Base-by-base conservation (phyloP, 1,284 basidiomycete species). In the Melampsora larici-populina region DNA sequence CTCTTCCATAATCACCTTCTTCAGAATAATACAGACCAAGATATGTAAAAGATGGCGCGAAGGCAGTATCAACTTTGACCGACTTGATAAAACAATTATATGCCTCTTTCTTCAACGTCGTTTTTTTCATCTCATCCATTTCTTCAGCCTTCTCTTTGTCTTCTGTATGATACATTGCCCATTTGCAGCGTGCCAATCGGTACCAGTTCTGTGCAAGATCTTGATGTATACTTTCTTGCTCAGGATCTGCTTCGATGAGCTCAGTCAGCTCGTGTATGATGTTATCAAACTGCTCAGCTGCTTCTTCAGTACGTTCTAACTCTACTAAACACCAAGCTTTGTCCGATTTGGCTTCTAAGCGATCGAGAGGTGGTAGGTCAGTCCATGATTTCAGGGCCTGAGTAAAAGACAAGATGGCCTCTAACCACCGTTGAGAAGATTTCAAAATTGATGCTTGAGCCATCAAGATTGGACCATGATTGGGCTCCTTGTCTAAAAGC, bases 31-130 rank as follows among this genome's bases (percentile, higher is more conserved):
- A 96, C 68, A 93, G 86, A 9, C 97, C 97, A 11, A 99, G 88
- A 0, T 94, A 92, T 0, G 96, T 97, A 84, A 95, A 99, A 0
- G 95, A 89, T 0, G 97, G 90, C 0, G 96, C 94, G 83, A 90
- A 97, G 2, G 88, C 87, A 0, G 91, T 85, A 74, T 88, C 88
- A 36, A 88, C 89, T 83, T 94, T 93, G 24, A 98, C 87, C 0
- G 95, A 88, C 0, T 87, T 87, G 81, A 98, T 92, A 85, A 93
- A 98, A 82, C 88, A 87, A 36, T 89, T 88, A 84, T 92, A 94
- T 0, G 92, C 90, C 79, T 90, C 87, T 79, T 90, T 87, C 8
- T 78, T 66, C 40, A 78, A 68, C 17, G 70, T 51, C 2, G 40
- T 40, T 1, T 66, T 62, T 15, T 75, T 31, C 2, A 67, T 74